phyloP scores from a whole-genome alignment of 2,329 filamentous ascomycete species.

The Fusarium goolgardi region DNA sequence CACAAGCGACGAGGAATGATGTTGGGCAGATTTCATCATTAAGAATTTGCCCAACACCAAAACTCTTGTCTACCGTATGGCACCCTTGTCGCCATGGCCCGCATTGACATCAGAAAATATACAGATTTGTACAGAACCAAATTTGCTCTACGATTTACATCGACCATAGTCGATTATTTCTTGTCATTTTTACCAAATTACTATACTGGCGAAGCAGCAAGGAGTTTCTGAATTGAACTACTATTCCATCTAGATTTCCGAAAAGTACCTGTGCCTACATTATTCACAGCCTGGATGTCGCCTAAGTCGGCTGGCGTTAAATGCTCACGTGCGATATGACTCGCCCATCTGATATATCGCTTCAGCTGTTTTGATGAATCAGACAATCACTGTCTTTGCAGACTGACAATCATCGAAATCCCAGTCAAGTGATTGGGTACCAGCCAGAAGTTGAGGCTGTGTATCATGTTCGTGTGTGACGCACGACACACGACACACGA shows the following conservation, averaged over 20 bases:
- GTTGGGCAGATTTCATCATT: background rate
- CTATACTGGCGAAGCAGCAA: conserved; percentile 10
- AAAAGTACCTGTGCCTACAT: background rate
- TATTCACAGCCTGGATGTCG: background rate
- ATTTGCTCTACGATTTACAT: background rate
- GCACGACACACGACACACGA: conserved; percentile 17
- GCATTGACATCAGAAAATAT: background rate
- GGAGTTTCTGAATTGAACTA: conserved; percentile 37
- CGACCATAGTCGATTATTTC: conserved; percentile 16
- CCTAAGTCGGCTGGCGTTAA: background rate
- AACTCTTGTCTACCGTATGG: background rate
- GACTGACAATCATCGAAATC: conserved; percentile 4
- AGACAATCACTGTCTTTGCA: conserved; percentile 19
- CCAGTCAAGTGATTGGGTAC: conserved; percentile 33
- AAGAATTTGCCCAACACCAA: background rate
- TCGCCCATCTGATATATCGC: conserved; percentile 7
- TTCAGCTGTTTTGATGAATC: conserved; percentile 7
- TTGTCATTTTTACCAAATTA: conserved; percentile 1
- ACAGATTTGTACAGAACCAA: conserved; percentile 1
- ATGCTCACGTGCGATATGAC: background rate
- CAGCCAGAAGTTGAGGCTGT: conserved; percentile 1
- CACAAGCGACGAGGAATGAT: conserved; percentile 51
- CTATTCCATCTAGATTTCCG: background rate
- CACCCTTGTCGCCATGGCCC: background rate
- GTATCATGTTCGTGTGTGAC: conserved; percentile 27